These are phyloP conservation scores for Cyathus olla DNA, from an alignment of 1,284 basidiomycete species.

Conservation along the genomic window DNA sequence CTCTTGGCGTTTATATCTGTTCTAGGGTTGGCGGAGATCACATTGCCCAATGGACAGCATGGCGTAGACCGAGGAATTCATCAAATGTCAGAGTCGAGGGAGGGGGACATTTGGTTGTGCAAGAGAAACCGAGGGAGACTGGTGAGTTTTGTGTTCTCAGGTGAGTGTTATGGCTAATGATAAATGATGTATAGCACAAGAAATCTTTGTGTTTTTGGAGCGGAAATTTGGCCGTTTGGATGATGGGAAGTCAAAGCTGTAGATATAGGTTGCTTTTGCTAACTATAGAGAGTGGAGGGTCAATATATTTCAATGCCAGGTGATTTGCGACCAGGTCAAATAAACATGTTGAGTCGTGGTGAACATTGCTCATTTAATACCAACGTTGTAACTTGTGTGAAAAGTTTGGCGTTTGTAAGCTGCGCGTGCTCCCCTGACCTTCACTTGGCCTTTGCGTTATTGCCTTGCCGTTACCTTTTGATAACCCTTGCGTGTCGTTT, in stretches of 20 bases:
- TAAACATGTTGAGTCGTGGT: too few species aligned
- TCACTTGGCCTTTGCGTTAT: too few species aligned
- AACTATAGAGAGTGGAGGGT: too few species aligned
- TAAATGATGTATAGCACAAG: constrained; percentile 13
- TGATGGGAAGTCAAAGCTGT: not conserved
- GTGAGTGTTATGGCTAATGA: not conserved
- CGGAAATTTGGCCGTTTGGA: constrained; percentile 12
- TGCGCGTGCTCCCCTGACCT: too few species aligned
- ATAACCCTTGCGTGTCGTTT: too few species aligned
- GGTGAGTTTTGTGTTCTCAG: constrained; percentile 14
- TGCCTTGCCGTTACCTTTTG: too few species aligned
- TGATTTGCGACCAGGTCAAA: too few species aligned
- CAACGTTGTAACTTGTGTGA: too few species aligned
- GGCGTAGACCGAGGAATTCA: constrained; percentile 29
- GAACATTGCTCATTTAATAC: too few species aligned
- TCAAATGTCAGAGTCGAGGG: constrained; percentile 33
- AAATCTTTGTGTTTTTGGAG: constrained; percentile 22
- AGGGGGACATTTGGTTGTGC: constrained; percentile 34
- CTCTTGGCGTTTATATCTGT: not conserved
- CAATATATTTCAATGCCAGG: too few species aligned
- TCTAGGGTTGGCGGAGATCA: constrained; percentile 32
- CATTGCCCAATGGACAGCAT: constrained; percentile 21
- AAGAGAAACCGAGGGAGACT: constrained; percentile 31
- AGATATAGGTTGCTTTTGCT: too few species aligned
- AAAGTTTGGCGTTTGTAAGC: too few species aligned